Percentiles rank a stretch among this genome's conserved stretches.
phyloP scores from a whole-genome alignment of 176 grass and related monocot species.

The Phragmites australis region DNA sequence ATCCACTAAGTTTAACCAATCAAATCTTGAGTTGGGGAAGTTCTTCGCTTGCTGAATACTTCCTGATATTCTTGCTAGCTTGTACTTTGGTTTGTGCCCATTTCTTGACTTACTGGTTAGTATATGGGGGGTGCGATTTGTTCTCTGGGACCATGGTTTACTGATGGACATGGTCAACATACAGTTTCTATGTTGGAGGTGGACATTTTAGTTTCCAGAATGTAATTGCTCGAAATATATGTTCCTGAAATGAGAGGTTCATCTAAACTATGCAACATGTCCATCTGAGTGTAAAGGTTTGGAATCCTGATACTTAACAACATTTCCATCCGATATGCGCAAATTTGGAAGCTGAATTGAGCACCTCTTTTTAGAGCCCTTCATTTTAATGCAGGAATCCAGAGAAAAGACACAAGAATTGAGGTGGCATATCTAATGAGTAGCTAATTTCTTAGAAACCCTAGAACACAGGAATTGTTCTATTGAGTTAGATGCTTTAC shows the following conservation, averaged over 20 bases:
- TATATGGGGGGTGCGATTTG: neutral
- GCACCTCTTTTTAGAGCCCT: neutral
- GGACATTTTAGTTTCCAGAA: no score
- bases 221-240: neutral
- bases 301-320: neutral
- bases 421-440: neutral
- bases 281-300: neutral
- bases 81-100: neutral
- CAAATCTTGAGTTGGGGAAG: neutral
- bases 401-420: neutral
- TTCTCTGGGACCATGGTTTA: slow-evolving; percentile 1
- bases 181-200: no score
- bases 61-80: neutral
- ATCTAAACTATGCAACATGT: neutral
- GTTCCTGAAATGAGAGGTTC: neutral
- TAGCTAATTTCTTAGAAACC: neutral
- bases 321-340: neutral
- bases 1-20: neutral
- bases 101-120: neutral
- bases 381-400: neutral
- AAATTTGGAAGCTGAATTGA: neutral
- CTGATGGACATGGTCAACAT: neutral
- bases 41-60: neutral
- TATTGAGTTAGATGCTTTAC: neutral
- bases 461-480: neutral